Conservation (phyloP, 2,329 filamentous ascomycete species). For the Hymenotorrendiella dingleyae region DNA sequence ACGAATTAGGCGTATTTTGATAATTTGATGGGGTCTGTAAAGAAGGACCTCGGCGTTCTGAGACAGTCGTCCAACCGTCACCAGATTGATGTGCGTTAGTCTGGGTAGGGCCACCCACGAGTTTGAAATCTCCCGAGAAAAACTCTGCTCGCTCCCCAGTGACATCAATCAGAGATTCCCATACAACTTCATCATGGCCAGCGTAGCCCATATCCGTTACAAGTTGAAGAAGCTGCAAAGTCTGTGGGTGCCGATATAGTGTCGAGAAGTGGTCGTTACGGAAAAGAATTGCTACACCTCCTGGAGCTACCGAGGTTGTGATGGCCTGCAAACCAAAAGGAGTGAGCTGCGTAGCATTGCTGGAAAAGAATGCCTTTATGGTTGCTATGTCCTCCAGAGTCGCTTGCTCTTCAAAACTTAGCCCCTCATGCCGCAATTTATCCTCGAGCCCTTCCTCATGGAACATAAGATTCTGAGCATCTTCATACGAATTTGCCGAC, state of each 20-base stretch:
- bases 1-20: slow-evolving; percentile 4
- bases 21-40: slow-evolving; percentile 6
- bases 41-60: slow-evolving; percentile 1
- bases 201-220: slow-evolving; percentile 93
- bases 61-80: slow-evolving; percentile 20
- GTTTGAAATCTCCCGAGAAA: slow-evolving; percentile 82
- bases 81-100: slow-evolving; percentile 7
- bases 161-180: slow-evolving; percentile 88
- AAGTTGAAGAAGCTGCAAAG: slow-evolving; percentile 68
- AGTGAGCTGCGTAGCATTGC: slow-evolving; percentile 83
- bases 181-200: slow-evolving; percentile 83
- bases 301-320: slow-evolving; percentile 62
- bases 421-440: slow-evolving; percentile 58
- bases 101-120: slow-evolving; percentile 57
- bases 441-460: slow-evolving; percentile 82
- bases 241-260: slow-evolving; percentile 79
- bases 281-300: slow-evolving; percentile 84
- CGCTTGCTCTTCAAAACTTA: slow-evolving; percentile 69
- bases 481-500: slow-evolving; percentile 80
- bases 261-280: slow-evolving; percentile 97
- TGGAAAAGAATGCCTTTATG: slow-evolving; percentile 76
- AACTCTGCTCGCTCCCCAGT: slow-evolving; percentile 78
- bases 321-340: slow-evolving; percentile 73
- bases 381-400: slow-evolving; percentile 75
- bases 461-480: slow-evolving; percentile 84